phyloP scores from a whole-genome alignment of 305 asterid genomes.

The Plantago rigida region DNA sequence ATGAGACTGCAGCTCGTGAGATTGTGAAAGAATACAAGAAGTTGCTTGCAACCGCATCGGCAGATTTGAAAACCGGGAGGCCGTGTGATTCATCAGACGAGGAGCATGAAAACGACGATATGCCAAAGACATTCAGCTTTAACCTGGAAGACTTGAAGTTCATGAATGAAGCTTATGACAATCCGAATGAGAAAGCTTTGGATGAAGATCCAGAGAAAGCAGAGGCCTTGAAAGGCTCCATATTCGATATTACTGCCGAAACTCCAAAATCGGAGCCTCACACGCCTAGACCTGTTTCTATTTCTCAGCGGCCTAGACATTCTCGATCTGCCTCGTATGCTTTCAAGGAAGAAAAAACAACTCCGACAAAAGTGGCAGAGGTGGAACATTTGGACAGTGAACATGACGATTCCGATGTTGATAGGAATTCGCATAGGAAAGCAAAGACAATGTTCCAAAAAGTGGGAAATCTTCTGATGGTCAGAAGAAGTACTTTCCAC shows the following conservation, averaged over 20 bases:
- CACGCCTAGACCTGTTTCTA: conserved; percentile 36
- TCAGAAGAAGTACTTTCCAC: conserved; percentile 25
- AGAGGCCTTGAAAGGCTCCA: conserved; percentile 66
- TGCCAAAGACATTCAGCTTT: conserved; percentile 38
- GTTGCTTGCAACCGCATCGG: conserved; percentile 44
- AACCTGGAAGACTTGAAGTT: conserved; percentile 44
- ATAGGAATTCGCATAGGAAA: conserved; percentile 32
- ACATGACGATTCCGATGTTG: conserved; percentile 25
- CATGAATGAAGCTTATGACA: conserved; percentile 32
- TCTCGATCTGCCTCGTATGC: conserved; percentile 19
- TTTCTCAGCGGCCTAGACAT: conserved; percentile 20
- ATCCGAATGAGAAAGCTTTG: conserved; percentile 13
- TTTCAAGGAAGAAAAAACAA: conserved; percentile 1
- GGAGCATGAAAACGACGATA: conserved; percentile 13
- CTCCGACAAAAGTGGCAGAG: conserved; percentile 22
- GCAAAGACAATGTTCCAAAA: conserved; percentile 37
- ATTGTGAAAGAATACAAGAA: conserved; percentile 53
- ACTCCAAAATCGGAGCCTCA: conserved; percentile 59
- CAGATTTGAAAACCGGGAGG: conserved; percentile 32
- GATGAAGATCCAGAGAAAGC: conserved; percentile 57
- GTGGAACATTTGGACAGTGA: conserved; percentile 13
- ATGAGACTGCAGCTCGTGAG: conserved; percentile 55
- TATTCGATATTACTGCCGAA: conserved; percentile 48
- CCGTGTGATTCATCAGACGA: conserved; percentile 21
- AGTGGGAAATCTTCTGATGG: conserved; percentile 40